A percentile compares a stretch with the other conserved stretches of the same genome.
phyloP scores from a whole-genome alignment of 805 yeast species.

The Blastobotrys chiropterorum region DNA sequence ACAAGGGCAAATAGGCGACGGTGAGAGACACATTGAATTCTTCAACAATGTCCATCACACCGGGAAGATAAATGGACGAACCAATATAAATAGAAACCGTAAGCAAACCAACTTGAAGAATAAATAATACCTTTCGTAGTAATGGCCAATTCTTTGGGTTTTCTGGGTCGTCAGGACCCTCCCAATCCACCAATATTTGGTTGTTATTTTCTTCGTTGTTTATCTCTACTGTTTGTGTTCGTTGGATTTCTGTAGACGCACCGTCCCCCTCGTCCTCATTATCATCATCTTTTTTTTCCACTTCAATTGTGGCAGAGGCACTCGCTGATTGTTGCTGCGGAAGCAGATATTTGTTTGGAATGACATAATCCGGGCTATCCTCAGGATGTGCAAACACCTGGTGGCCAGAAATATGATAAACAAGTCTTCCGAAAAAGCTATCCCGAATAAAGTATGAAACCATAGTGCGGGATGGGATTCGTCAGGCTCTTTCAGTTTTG shows the following conservation, averaged over 20 bases:
- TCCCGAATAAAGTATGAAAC: slow-evolving; percentile 21
- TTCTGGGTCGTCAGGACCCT: slow-evolving; percentile 40
- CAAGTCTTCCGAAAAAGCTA: slow-evolving; percentile 25
- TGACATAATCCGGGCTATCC: slow-evolving; percentile 26
- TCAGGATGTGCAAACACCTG: slow-evolving; percentile 25
- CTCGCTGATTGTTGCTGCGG: not conserved
- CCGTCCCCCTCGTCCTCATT: not conserved
- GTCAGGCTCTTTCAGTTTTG: too few relatives aligned
- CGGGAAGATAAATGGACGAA: slow-evolving; percentile 48
- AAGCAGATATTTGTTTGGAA: slow-evolving; percentile 27
- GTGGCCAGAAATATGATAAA: slow-evolving; percentile 28
- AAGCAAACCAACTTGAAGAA: slow-evolving; percentile 35
- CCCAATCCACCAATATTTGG: slow-evolving; percentile 15
- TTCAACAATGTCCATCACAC: slow-evolving; percentile 38
- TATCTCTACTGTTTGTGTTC: not conserved
- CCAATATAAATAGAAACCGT: slow-evolving; percentile 48
- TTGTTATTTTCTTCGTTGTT: slow-evolving; percentile 10
- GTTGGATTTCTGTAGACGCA: not conserved
- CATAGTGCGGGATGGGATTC: not conserved
- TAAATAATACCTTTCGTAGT: slow-evolving; percentile 34
- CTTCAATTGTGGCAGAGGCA: not conserved
- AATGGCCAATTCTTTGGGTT: slow-evolving; percentile 51
- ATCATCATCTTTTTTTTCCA: not conserved
- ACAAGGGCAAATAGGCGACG: slow-evolving; percentile 43
- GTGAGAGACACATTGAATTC: slow-evolving; percentile 39